Percentiles rank a stretch among this genome's conserved stretches.
phyloP scores from a whole-genome alignment of 164 flowering plant species.

The Saururus chinensis region DNA sequence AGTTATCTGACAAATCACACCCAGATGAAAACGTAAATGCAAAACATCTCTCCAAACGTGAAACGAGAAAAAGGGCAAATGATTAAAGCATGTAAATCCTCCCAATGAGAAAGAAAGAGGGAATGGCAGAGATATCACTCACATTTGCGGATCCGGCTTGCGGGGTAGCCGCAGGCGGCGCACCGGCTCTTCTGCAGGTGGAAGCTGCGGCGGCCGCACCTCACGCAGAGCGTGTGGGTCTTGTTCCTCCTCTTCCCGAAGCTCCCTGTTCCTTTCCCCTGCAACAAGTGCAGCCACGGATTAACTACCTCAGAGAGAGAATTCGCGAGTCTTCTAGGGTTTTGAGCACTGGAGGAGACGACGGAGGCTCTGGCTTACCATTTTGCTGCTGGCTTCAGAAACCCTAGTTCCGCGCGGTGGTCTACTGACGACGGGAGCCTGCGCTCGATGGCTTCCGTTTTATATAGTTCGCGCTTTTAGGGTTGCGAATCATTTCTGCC shows the following conservation, averaged over 20 bases:
- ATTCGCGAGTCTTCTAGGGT: neutral
- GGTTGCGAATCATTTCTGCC: too few species aligned
- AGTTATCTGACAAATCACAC: slow-evolving; percentile 16
- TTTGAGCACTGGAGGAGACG: neutral
- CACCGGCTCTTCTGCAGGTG: slow-evolving; percentile 95
- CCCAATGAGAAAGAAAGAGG: too few species aligned
- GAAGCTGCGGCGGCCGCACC: slow-evolving; percentile 90
- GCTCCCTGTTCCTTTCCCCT: slow-evolving; percentile 91
- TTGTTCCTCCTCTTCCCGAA: slow-evolving; percentile 95
- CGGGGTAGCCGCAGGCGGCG: slow-evolving; percentile 74
- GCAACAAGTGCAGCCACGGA: neutral
- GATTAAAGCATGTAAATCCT: too few species aligned
- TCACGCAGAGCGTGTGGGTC: slow-evolving; percentile 87
- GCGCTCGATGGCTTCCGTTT: neutral
- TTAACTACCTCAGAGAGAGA: neutral
- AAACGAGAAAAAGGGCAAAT: neutral
- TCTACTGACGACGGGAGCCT: neutral
- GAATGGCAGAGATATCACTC: neutral
- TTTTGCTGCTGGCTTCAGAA: slow-evolving; percentile 6
- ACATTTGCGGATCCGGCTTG: slow-evolving; percentile 72
- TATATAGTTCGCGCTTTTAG: neutral
- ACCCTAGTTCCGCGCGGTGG: slow-evolving; percentile 16
- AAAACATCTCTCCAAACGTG: neutral
- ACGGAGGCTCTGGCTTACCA: slow-evolving; percentile 5
- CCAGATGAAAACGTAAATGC: neutral